phyloP scores from a whole-genome alignment of 257 asterid genomes.

The Ocimum tenuiflorum region DNA sequence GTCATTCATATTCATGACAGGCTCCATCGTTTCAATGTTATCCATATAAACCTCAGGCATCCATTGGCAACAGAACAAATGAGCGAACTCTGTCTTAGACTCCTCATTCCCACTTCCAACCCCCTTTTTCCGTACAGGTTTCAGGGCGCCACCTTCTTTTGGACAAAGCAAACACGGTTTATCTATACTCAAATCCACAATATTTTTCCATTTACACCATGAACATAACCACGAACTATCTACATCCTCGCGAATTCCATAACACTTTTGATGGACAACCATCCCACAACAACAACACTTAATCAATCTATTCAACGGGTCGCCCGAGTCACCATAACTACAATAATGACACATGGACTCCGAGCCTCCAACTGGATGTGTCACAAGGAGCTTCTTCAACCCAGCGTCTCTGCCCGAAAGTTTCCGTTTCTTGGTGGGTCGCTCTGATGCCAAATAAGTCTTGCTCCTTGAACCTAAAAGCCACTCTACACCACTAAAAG shows the following conservation, averaged over 20 bases:
- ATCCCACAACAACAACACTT: constrained; percentile 65
- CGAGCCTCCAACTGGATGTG: constrained; percentile 64
- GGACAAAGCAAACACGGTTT: constrained; percentile 86
- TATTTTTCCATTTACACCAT: constrained; percentile 67
- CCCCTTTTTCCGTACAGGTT: constrained; percentile 51
- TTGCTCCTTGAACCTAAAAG: constrained; percentile 86
- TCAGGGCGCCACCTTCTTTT: constrained; percentile 81
- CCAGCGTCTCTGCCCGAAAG: constrained; percentile 88
- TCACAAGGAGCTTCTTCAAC: constrained; percentile 74
- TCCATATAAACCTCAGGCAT: constrained; percentile 83
- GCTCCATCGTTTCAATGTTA: constrained; percentile 79
- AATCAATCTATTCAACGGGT: constrained; percentile 62
- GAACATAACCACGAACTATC: constrained; percentile 78
- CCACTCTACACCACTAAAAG: constrained; percentile 75
- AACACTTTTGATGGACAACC: constrained; percentile 89
- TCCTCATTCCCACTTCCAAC: constrained; percentile 27
- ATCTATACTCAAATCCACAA: constrained; percentile 26
- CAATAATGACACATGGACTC: constrained; percentile 82
- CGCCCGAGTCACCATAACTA: constrained; percentile 54
- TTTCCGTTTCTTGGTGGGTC: constrained; percentile 86
- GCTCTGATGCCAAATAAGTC: constrained; percentile 73
- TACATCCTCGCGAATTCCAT: constrained; percentile 82
- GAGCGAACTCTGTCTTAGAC: constrained; percentile 51
- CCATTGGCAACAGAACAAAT: constrained; percentile 96
- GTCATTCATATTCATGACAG: constrained; percentile 61